Conservation (phyloP, 1,284 basidiomycete genomes). For the Cystobasidium pallidum region DNA sequence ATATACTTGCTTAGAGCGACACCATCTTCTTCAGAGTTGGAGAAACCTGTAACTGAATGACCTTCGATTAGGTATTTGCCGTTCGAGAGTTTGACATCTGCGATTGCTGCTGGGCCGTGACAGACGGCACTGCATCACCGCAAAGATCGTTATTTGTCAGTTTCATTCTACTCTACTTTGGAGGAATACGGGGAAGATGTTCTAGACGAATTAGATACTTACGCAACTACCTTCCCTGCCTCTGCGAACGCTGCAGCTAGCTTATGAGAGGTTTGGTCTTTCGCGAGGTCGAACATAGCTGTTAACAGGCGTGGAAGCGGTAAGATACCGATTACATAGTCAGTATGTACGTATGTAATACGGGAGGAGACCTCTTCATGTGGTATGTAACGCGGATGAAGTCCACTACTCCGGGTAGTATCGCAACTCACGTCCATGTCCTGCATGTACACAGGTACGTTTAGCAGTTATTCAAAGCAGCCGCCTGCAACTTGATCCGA, state of each 20-base stretch:
- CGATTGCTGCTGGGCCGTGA: slow-evolving; percentile 37
- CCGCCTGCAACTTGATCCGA: no score
- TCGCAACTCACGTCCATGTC: slow-evolving; percentile 28
- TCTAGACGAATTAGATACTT: not conserved
- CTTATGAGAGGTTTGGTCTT: slow-evolving; percentile 30
- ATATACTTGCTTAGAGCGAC: slow-evolving; percentile 24
- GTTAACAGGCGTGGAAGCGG: not conserved
- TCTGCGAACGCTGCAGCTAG: slow-evolving; percentile 31
- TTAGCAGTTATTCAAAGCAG: no score
- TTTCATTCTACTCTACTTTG: no score
- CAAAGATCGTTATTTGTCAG: no score
- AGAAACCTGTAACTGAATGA: slow-evolving; percentile 32
- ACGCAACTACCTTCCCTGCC: slow-evolving; percentile 37
- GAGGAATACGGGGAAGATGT: no score
- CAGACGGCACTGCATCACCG: slow-evolving; percentile 40
- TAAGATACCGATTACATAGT: not conserved
- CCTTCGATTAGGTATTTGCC: slow-evolving; percentile 32
- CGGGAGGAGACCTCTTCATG: no score
- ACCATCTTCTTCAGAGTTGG: slow-evolving; percentile 39
- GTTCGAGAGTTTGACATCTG: slow-evolving; percentile 32
- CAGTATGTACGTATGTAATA: no score
- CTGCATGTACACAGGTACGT: no score
- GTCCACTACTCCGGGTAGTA: no score
- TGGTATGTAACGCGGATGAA: no score
- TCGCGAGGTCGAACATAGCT: slow-evolving; percentile 40